Percentiles rank a stretch among this genome's conserved stretches.
Evolutionary conservation across 1,284 basidiomycete species (phyloP).

Genomic region (Cerioporus squamosus): DNA sequence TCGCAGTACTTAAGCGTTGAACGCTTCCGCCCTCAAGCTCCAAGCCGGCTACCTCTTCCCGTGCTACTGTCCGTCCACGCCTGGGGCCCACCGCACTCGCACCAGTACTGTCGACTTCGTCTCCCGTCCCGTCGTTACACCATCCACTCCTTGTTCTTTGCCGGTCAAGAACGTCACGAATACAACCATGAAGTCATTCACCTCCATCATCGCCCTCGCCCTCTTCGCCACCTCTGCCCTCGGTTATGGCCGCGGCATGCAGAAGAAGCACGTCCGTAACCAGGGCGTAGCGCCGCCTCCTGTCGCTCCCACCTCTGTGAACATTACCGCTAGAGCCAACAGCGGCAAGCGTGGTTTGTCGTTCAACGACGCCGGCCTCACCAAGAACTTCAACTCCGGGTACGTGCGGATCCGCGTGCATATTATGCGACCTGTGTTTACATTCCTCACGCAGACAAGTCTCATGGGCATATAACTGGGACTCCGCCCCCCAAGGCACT

Average conservation of each 20-base stretch:
- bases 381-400: conserved; percentile 28
- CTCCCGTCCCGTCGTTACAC: conserved; percentile 13
- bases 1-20: no score
- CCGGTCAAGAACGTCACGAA: conserved; percentile 13
- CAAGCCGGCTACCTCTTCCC: background rate
- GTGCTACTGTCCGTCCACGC: no score
- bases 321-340: background rate
- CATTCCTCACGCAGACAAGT: conserved; percentile 15
- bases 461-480: conserved; percentile 38
- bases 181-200: conserved; percentile 33
- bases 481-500: conserved; percentile 21
- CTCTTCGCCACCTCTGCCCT: conserved; percentile 31
- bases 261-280: background rate
- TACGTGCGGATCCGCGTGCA: conserved; percentile 13
- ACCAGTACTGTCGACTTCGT: background rate
- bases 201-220: conserved; percentile 29
- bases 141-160: conserved; percentile 1
- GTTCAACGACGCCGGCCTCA: conserved; percentile 32
- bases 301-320: background rate
- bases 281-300: background rate
- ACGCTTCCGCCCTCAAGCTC: no score
- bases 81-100: background rate
- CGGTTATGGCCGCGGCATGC: conserved; percentile 7
- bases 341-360: conserved; percentile 34
- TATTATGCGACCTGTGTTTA: background rate